Evolutionary conservation across 371 early-diverging fungal genomes (phyloP), one percentile per base, ranked within the genome.

Genomic region (Mortierella sp.): DNA sequence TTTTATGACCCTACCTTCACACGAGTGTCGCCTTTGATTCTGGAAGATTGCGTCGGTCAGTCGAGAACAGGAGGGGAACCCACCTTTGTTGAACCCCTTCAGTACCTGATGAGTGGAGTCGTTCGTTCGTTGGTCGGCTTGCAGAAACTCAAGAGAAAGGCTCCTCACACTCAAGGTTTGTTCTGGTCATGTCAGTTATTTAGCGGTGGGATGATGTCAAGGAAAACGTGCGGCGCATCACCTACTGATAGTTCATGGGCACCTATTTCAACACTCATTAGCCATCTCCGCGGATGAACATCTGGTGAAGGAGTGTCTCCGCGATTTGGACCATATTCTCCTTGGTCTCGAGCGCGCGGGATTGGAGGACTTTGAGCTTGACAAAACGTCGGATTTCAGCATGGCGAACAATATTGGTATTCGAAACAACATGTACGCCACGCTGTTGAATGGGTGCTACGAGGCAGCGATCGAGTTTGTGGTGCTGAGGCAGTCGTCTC

Each of bases 291-390:
- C 68, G 9, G 81, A 85, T 55, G 79, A 72, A 37, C 63, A 72
- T 10, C 69, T 68, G 16, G 61, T 80, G 9, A 24, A 66, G 4
- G 75, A 73, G 1, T 71, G 74, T 44, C 65, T 75, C 19, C 58
- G 68, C 6, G 78, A 72, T 45, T 19, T 85, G 37, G 70, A 77
- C 24, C 66, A 50, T 34, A 71, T 85, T 8, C n/a, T 85, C n/a
- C 29, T 70, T 13, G 75, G 79, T 24, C 67, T 85, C 11, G 65
- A 83, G 31, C 73, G 71, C 1, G 76, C 79, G 4, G 88, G 87
- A 31, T 71, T 90, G 44, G 90, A 90, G 44, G 92, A 92, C 44
- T 91, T 87, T 74, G 89, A 86, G 34, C 76, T 92, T 4, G 90
- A 91, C 58, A 89, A 89, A 48, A 79, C 89, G 2, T 84, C 91